These are phyloP conservation scores for Coccinonectria pachysandricola DNA, from an alignment of 2,329 filamentous ascomycete species.

Conservation along the genomic window DNA sequence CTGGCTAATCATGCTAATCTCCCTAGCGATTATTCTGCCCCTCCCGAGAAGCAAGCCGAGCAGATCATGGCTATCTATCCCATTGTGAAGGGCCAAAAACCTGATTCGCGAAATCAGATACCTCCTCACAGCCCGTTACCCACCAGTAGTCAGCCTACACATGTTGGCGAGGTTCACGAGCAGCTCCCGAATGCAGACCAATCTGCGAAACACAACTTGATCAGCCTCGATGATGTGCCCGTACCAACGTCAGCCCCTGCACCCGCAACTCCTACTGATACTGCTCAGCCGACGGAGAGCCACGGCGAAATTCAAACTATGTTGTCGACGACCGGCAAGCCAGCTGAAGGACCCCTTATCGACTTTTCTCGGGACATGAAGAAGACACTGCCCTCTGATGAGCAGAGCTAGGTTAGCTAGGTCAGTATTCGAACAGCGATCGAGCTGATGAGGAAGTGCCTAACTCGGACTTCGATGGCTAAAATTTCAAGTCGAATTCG, in stretches of 20 bases:
- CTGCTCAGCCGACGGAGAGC: constrained; percentile 2
- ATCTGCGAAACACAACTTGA: constrained; percentile 31
- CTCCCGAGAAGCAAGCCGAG: constrained; percentile 60
- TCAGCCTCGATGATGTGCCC: constrained; percentile 43
- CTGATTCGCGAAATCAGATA: constrained; percentile 43
- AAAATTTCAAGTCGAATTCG: no score
- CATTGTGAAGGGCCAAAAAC: constrained; percentile 67
- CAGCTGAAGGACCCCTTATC: constrained; percentile 39
- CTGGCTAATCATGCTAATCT: no score
- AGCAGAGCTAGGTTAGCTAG: no score
- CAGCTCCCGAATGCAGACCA: constrained; percentile 10
- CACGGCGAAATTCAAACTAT: constrained; percentile 32
- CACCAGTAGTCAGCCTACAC: no score
- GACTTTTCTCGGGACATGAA: constrained; percentile 47
- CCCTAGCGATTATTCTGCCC: constrained; percentile 28
- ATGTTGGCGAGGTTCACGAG: no score
- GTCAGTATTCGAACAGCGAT: no score
- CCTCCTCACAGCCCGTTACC: constrained; percentile 31
- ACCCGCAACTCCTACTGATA: constrained; percentile 1
- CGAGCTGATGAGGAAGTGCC: no score
- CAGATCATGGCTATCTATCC: constrained; percentile 84
- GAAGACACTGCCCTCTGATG: constrained; percentile 40
- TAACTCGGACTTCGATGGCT: no score
- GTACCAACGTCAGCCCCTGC: constrained; percentile 1
- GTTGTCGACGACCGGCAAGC: constrained; percentile 37